A percentile compares a stretch with the other conserved stretches of the same genome.
Conservation (phyloP, 163 green algal genomes). For the Volvox carteri region DNA sequence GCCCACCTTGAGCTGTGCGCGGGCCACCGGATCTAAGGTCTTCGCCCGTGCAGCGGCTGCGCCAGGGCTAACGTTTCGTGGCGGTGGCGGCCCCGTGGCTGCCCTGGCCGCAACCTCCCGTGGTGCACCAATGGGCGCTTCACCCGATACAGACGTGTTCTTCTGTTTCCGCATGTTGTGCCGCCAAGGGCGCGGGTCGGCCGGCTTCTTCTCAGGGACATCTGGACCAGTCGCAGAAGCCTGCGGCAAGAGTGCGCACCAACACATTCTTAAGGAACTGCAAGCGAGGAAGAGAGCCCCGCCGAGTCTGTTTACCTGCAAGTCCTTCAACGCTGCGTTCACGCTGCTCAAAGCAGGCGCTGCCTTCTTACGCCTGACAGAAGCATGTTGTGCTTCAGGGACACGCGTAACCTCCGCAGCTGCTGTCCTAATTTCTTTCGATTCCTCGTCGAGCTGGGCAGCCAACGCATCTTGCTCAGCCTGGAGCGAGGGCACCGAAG, state of each 20-base stretch:
- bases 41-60: conserved; percentile 8
- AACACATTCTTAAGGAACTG: neutral
- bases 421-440: neutral
- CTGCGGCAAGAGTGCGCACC: neutral
- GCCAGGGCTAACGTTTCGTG: conserved; percentile 35
- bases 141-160: neutral
- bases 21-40: conserved; percentile 32
- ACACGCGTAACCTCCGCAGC: conserved; percentile 11
- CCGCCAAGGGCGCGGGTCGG: conserved; percentile 40
- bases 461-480: conserved; percentile 31
- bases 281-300: too few species aligned
- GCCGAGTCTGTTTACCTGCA: conserved; percentile 26
- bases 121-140: neutral
- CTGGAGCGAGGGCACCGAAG: neutral
- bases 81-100: conserved; percentile 13
- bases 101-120: neutral
- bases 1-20: conserved; percentile 30
- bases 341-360: neutral
- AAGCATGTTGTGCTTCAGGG: neutral
- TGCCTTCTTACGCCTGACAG: conserved; percentile 25
- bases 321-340: neutral
- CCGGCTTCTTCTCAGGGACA: conserved; percentile 13
- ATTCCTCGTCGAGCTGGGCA: neutral
- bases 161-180: conserved; percentile 31
- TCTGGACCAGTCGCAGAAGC: neutral